These are phyloP conservation scores for Ophiostoma sp. DNA, from an alignment of 2,329 filamentous ascomycete genomes.

Conservation along the genomic window DNA sequence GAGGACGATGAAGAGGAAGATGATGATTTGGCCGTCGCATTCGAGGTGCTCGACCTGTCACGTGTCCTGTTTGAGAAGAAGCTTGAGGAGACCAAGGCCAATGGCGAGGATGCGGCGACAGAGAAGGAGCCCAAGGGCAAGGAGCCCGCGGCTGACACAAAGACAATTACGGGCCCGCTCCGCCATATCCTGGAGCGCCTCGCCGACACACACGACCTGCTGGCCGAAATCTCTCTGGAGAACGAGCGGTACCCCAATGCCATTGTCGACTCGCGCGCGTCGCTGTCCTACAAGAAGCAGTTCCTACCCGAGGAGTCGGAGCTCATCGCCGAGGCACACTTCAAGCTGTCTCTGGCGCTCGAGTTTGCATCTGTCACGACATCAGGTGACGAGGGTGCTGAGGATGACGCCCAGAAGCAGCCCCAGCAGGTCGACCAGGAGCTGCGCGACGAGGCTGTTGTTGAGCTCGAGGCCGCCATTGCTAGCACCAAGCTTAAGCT, in stretches of 20 bases:
- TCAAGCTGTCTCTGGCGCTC: slow-evolving; percentile 88
- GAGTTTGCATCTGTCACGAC: slow-evolving; percentile 82
- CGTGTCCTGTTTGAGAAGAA: slow-evolving; percentile 59
- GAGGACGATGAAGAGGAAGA: slow-evolving; percentile 56
- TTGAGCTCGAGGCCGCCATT: slow-evolving; percentile 69
- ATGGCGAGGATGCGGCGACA: slow-evolving; percentile 31
- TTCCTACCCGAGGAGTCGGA: slow-evolving; percentile 76
- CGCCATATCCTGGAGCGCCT: slow-evolving; percentile 74
- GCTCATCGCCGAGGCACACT: slow-evolving; percentile 88
- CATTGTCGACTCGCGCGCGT: slow-evolving; percentile 73
- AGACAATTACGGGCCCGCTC: slow-evolving; percentile 34
- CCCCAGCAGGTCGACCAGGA: slow-evolving; percentile 58
- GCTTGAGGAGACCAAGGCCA: slow-evolving; percentile 36
- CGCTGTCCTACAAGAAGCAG: slow-evolving; percentile 71
- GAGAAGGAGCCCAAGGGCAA: slow-evolving; percentile 22
- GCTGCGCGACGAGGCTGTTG: slow-evolving; percentile 64
- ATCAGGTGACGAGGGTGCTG: slow-evolving; percentile 30
- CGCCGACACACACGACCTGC: slow-evolving; percentile 86
- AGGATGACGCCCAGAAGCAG: slow-evolving; percentile 33
- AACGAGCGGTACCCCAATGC: slow-evolving; percentile 88
- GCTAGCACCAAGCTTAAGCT: slow-evolving; percentile 66
- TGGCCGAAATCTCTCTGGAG: slow-evolving; percentile 94
- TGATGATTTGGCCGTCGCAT: slow-evolving; percentile 72
- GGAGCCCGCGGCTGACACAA: slow-evolving; percentile 28
- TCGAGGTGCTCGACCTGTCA: slow-evolving; percentile 77